phyloP scores from a whole-genome alignment of 176 grass and related monocot species.

The Cocos nucifera region DNA sequence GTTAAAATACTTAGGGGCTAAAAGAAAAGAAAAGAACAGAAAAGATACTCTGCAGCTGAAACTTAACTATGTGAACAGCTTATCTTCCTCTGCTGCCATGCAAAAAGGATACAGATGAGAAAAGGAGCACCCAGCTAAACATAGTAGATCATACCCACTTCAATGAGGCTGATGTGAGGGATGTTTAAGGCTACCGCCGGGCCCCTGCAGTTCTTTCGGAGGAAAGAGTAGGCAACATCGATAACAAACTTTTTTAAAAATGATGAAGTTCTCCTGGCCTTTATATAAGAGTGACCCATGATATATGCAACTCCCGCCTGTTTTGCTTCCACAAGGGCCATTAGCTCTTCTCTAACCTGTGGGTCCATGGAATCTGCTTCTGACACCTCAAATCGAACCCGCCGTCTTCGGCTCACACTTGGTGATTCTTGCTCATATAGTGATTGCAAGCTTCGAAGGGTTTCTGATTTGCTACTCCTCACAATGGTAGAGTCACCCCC shows the following conservation, averaged over 20 bases:
- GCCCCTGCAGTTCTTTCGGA: conserved; percentile 89
- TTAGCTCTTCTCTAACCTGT: conserved; percentile 78
- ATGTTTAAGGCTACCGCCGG: conserved; percentile 81
- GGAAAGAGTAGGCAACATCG: conserved; percentile 84
- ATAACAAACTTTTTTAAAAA: conserved; percentile 80
- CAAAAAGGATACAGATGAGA: not conserved
- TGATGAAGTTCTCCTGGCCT: conserved; percentile 74
- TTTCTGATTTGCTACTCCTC: conserved; percentile 75
- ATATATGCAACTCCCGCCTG: conserved; percentile 81
- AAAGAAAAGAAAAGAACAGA: too few relatives aligned
- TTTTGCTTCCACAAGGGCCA: conserved; percentile 72
- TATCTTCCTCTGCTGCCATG: not conserved
- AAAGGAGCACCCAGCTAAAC: conserved; percentile 30
- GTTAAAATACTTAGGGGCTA: too few relatives aligned
- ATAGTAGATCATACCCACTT: conserved; percentile 98
- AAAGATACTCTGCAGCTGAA: too few relatives aligned
- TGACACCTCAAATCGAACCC: conserved; percentile 59
- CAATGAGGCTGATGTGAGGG: conserved; percentile 97
- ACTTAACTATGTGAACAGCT: not conserved
- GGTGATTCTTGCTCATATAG: conserved; percentile 79
- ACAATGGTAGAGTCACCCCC: conserved; percentile 22
- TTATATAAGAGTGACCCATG: conserved; percentile 90
- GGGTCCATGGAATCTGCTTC: conserved; percentile 24
- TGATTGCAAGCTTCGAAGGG: conserved; percentile 58
- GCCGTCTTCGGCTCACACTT: conserved; percentile 23